Evolutionary conservation across 2,329 filamentous ascomycete species (phyloP).

Genomic region (Xylaria sp.): DNA sequence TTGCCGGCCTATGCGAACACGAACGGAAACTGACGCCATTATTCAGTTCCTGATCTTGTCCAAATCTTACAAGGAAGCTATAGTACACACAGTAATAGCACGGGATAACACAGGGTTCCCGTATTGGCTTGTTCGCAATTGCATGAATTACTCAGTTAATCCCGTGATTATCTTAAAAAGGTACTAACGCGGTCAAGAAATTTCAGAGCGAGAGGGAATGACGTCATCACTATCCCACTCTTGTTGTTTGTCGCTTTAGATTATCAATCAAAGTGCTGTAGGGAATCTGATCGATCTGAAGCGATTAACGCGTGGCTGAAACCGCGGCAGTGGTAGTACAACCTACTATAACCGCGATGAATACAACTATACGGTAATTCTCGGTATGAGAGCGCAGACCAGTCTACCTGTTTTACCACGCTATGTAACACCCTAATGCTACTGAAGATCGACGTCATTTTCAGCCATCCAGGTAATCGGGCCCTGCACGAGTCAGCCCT

Average conservation of each 20-base stretch:
- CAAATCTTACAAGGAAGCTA: background rate
- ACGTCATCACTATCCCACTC: background rate
- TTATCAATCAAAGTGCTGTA: no score
- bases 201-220: background rate
- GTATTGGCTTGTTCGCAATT: background rate
- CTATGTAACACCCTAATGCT: background rate
- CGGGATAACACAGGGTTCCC: background rate
- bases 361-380: background rate
- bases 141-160: background rate
- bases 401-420: no score
- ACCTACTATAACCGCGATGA: background rate
- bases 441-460: slow-evolving; percentile 11
- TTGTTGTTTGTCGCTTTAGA: no score
- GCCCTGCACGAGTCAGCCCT: background rate
- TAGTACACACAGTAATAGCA: background rate
- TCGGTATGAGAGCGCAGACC: background rate
- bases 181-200: no score
- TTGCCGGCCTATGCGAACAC: background rate
- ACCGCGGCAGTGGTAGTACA: no score
- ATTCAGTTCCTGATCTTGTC: background rate
- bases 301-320: no score
- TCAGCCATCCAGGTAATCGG: background rate
- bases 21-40: slow-evolving; percentile 24
- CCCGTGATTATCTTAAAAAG: no score
- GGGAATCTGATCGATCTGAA: no score